Evolutionary conservation across 352 stramenopile species (phyloP).

Genomic region (Phytophthora sojae): DNA sequence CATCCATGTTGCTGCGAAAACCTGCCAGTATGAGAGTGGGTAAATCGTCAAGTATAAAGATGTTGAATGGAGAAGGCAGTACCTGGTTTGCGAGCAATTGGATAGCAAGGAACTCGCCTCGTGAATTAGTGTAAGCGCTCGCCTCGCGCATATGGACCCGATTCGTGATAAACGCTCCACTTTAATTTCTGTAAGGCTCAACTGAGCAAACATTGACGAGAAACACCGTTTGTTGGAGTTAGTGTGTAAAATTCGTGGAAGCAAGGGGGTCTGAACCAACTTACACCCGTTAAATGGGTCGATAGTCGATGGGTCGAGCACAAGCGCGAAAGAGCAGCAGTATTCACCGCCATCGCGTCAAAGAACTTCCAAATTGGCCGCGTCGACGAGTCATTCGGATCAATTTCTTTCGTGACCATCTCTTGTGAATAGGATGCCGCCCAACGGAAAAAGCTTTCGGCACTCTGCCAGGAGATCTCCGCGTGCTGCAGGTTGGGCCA

Average conservation of each 20-base stretch:
- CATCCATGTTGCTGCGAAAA: slow-evolving; percentile 49
- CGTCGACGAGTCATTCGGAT: slow-evolving; percentile 8
- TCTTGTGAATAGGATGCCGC: slow-evolving; percentile 14
- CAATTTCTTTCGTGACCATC: neutral
- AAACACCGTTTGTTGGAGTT: neutral
- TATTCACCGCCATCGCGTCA: slow-evolving; percentile 5
- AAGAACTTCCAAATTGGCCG: slow-evolving; percentile 32
- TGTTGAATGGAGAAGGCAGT: neutral
- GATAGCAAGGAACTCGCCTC: slow-evolving; percentile 13
- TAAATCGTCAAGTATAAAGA: neutral
- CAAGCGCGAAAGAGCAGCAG: slow-evolving; percentile 21
- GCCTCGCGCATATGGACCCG: slow-evolving; percentile 45
- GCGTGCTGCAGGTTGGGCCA: slow-evolving; percentile 37
- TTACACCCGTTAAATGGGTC: slow-evolving; percentile 39
- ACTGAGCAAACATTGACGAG: slow-evolving; percentile 27
- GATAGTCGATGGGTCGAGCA: slow-evolving; percentile 41
- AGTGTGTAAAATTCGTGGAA: neutral
- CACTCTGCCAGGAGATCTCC: slow-evolving; percentile 40
- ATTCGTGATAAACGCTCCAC: slow-evolving; percentile 46
- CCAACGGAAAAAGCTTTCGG: slow-evolving; percentile 35
- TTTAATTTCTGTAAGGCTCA: slow-evolving; percentile 50
- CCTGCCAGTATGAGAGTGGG: slow-evolving; percentile 22
- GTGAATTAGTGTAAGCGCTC: slow-evolving; percentile 39
- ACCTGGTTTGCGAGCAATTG: slow-evolving; percentile 29
- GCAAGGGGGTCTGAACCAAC: neutral